A percentile compares a stretch with the other conserved stretches of the same genome.
Conservation (phyloP, 2,329 filamentous ascomycete species). For the Aspergillus piperis region DNA sequence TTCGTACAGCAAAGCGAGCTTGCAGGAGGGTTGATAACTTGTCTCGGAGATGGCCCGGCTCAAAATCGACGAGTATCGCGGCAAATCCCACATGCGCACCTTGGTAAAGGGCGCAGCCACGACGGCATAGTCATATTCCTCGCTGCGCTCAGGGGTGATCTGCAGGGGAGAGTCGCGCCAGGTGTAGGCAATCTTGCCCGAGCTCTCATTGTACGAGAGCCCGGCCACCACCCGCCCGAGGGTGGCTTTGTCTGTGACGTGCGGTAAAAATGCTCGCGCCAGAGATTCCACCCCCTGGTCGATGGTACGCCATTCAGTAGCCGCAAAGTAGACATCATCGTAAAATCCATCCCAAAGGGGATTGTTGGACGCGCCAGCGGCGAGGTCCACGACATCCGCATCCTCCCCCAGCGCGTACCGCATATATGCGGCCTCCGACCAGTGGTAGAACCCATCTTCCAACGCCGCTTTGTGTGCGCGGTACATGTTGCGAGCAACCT, state of each 20-base stretch:
- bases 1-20: slow-evolving; percentile 67
- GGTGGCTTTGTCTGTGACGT: slow-evolving; percentile 59
- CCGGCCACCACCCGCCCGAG: slow-evolving; percentile 61
- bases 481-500: slow-evolving; percentile 43
- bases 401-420: slow-evolving; percentile 58
- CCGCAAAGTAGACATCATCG: slow-evolving; percentile 61
- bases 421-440: slow-evolving; percentile 66
- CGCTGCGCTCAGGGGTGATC: slow-evolving; percentile 43
- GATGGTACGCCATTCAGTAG: slow-evolving; percentile 65
- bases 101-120: slow-evolving; percentile 66
- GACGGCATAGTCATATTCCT: slow-evolving; percentile 67
- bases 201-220: slow-evolving; percentile 54
- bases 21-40: slow-evolving; percentile 55
- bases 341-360: slow-evolving; percentile 56
- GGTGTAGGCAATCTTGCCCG: slow-evolving; percentile 58
- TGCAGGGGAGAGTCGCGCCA: slow-evolving; percentile 52
- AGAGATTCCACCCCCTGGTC: slow-evolving; percentile 62
- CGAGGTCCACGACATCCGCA: slow-evolving; percentile 58
- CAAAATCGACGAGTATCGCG: slow-evolving; percentile 54
- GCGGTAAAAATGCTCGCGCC: slow-evolving; percentile 63
- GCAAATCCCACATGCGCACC: slow-evolving; percentile 63
- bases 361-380: slow-evolving; percentile 46
- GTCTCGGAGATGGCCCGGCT: slow-evolving; percentile 51
- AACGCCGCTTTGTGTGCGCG: slow-evolving; percentile 57
- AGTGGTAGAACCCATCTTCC: slow-evolving; percentile 60